Base-by-base conservation (phyloP, 2,329 filamentous ascomycete genomes). In the Pseudogymnoascus sp. region DNA sequence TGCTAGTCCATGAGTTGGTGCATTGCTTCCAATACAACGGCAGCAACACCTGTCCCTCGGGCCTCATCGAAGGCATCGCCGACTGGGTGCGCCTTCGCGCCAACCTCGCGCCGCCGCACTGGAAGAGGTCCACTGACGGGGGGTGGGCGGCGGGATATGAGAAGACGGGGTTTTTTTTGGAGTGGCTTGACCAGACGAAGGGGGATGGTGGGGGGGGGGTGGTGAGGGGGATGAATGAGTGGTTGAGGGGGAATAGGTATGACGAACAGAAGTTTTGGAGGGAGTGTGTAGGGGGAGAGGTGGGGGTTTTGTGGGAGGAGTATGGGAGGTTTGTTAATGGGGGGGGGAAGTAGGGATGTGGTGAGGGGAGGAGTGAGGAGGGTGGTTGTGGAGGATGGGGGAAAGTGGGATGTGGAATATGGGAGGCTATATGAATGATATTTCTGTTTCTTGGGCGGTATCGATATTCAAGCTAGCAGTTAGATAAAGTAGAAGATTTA, bases 101-200 rank as follows among this genome's bases (percentile, higher is more conserved):
- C 60, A 83, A 82, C 0, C 80, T 95, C 28, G 84, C 80, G 7
- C 91, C 93, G 42, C 89, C 90, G 60, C 92, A 97, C 76, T 97
- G 93, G 93, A 87, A 84, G 72, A 78, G 77, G 59, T 69, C 72
- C 60, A 70, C 75, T 0, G 72, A 68, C 6, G 82, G 82, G 16
- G 80, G 82, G n/a, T 97, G 92, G 92, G 91, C 96, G 74, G 83
- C 81, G 40, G 92, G 92, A 0, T 97, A 97, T 75, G 88, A 97
- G 77, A 84, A 89, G 68, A 97, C 93, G 5, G 94, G 87, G 0
- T 97, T 91, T 74, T 97, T 97, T 69, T 76, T 97, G 60, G 87
- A 94, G 62, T 96, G 91, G 77, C 77, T 97, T 56, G 92, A 97
- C 76, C 74, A 78, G 37, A 80, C 80, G 59, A 89, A 83, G 67